phyloP scores from a whole-genome alignment of 345 rosid species.

The Eucalyptus regnans region DNA sequence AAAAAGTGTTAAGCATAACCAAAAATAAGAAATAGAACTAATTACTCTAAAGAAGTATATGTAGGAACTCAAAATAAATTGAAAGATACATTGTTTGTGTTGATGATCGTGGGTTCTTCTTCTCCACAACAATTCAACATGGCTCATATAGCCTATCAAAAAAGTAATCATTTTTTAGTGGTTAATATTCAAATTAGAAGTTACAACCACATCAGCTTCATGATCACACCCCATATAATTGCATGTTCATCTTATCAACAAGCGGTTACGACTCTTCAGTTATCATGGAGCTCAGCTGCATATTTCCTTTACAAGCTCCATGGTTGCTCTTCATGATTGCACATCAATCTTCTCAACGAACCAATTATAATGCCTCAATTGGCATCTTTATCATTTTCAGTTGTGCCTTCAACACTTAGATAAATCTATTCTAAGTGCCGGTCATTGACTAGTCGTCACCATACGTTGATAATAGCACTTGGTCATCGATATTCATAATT shows the following conservation, averaged over 20 bases:
- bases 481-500: not conserved
- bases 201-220: not conserved
- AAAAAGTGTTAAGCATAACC: not conserved
- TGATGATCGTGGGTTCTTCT: not conserved
- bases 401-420: not conserved
- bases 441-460: not conserved
- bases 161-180: not conserved
- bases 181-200: not conserved
- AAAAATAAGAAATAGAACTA: not conserved
- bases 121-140: not conserved
- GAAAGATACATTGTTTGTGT: not conserved
- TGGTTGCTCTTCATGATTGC: not conserved
- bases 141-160: not conserved
- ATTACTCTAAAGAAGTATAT: not conserved
- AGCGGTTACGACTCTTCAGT: not conserved
- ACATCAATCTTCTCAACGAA: not conserved
- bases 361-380: not conserved
- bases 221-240: not conserved
- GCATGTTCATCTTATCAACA: not conserved
- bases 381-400: not conserved
- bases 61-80: not conserved
- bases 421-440: not conserved
- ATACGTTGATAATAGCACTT: not conserved
- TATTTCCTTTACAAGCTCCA: not conserved
- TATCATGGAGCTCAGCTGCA: not conserved